Percentiles rank a stretch among this genome's conserved stretches.
Conservation (phyloP, 495 filamentous ascomycete genomes). For the Hypoxylon rickii region DNA sequence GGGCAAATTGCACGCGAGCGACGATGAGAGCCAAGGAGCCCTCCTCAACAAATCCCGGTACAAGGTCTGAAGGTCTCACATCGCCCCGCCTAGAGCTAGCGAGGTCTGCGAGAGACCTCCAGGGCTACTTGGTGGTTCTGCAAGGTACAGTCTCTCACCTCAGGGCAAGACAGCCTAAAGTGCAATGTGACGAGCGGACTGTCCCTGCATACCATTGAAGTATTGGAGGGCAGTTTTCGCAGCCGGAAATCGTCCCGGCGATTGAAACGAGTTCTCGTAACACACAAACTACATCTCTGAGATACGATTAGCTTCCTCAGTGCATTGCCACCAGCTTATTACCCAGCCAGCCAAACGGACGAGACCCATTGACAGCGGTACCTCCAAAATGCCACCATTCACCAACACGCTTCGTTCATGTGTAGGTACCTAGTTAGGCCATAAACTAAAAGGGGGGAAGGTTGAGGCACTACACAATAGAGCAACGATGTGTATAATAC, state of each 20-base stretch:
- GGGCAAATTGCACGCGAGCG: neutral
- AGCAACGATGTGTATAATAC: too few relatives aligned
- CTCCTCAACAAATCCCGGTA: too few relatives aligned
- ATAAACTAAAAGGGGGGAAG: too few relatives aligned
- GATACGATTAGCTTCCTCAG: neutral
- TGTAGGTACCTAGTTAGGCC: too few relatives aligned
- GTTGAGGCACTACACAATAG: too few relatives aligned
- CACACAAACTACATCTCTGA: neutral
- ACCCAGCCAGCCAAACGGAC: too few relatives aligned
- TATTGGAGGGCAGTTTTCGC: constrained; percentile 1
- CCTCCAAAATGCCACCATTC: neutral
- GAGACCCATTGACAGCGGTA: neutral
- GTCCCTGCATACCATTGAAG: constrained; percentile 32
- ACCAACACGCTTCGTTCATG: too few relatives aligned
- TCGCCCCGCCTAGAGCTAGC: constrained; percentile 15
- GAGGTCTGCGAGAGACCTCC: constrained; percentile 23
- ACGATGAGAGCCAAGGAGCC: constrained; percentile 7
- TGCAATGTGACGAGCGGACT: constrained; percentile 26
- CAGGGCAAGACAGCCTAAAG: constrained; percentile 34
- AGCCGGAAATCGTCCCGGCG: constrained; percentile 9
- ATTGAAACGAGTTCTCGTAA: constrained; percentile 1
- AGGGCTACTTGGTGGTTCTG: too few relatives aligned
- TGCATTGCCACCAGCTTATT: neutral
- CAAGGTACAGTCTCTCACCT: too few relatives aligned
- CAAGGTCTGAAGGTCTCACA: constrained; percentile 7